Base-by-base conservation (phyloP, 768 basidiomycete species). In the Russula olivacea region DNA sequence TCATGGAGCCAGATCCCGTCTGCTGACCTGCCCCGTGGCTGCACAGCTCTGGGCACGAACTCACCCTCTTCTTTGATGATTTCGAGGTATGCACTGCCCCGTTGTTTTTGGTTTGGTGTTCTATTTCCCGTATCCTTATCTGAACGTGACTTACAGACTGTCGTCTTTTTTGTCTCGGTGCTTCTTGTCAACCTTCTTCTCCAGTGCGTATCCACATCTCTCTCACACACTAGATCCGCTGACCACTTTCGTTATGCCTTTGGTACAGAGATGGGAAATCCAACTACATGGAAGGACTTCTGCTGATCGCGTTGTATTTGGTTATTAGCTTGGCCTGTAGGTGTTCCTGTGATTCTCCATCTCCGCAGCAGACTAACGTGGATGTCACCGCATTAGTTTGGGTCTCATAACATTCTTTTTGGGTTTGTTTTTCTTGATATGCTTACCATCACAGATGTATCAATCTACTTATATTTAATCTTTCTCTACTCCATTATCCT, bases 211-310 rank as follows among this genome's bases (percentile, higher is more conserved):
- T 43, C 40, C 30, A 65, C 40, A 53, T 49, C 59, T 30, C 43
- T 48, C 47, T 51, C 43, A 49, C 17, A 12, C 48, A 54, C 15
- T 34, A 17, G 32, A 17, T 64, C 38, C 41, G 41, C 38, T 58
- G 51, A 56, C 40, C 50, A 61, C n/a, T 49, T 41, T 15, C 14
- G 9, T 41, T n/a, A 40, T 15, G n/a, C n/a, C n/a, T n/a, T n/a
- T n/a, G n/a, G n/a, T n/a, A n/a, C n/a, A 83, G 85, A 76, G 88
- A 91, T 66, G 93, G 93, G 50, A 88, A 87, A 69, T 87, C 89
- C 17, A 94, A 95, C 70, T 94, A 92, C 71, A 89, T 96, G 87
- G 93, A 95, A 76, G 94, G 94, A 38, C 72, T 92, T 48, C 89
- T 94, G 90, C 61, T 79, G 55, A 75, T 83, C 59, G 80, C 87